Base-by-base conservation (phyloP, 148 eudicot genomes). In the Vaccinium myrtillus region DNA sequence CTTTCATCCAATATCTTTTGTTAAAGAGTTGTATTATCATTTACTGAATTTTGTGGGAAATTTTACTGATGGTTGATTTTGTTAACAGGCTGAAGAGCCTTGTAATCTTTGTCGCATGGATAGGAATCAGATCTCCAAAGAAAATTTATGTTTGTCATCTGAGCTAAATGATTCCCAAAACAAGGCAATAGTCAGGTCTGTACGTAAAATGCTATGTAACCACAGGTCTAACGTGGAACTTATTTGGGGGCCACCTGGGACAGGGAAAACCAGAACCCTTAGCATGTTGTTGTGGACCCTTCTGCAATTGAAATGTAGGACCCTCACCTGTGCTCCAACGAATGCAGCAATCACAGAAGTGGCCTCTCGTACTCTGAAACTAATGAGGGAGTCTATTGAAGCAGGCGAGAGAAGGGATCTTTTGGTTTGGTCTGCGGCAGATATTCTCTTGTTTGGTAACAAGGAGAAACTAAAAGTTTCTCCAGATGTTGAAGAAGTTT, bases 191-290 rank as follows among this genome's bases (percentile, higher is more conserved):
- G 30, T 53, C 25, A 25, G 27, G 16, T 59, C 85, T 48, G 30
- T 91, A 9, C 21, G 19, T 74, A 87, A 86, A 85, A 43, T 74
- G 15, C 74, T 77, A 8, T 87, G 91, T 11, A 4, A 82, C 39
- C 89, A 87, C 67, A 83, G 43, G 65, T 84, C 90, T 59, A 80
- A 13, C 76, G 88, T 86, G 43, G 89, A 89, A 79, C 92, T 89
- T 82, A 90, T 91, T 19, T 91, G 94, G 94, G 94, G 94, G 8
- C 90, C 94, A 8, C 92, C 93, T 5, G 93, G 93, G 83, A 91
- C 93, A 0, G 85, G 85, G 51, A 73, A 83, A 46, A 92, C 94
- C 10, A 88, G 84, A 85, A 92, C 89, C 1, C 73, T 92, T 15
- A 83, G 90, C 58, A 79, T 90, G 73, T 55, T 92, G 74, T 82